phyloP scores from a whole-genome alignment of 805 yeast species.

The Tetrapisispora taiwanensis region DNA sequence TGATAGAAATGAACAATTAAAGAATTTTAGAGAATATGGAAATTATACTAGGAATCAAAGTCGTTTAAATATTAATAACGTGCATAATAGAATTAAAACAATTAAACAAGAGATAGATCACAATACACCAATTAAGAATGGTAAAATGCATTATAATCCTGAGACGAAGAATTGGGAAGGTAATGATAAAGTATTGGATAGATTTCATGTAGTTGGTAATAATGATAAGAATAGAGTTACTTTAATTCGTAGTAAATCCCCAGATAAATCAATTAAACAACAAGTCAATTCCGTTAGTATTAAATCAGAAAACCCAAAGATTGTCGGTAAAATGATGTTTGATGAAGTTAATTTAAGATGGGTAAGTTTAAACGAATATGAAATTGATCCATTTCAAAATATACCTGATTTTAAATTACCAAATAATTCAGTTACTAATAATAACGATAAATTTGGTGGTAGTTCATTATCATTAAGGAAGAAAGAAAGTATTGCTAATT shows the following conservation, averaged over 20 bases:
- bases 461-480: neutral
- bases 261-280: neutral
- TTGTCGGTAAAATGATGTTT: conserved; percentile 27
- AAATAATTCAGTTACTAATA: neutral
- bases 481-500: conserved; percentile 1
- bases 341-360: conserved; percentile 27
- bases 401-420: conserved; percentile 16
- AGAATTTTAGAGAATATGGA: conserved; percentile 15
- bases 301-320: conserved; percentile 8
- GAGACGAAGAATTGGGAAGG: conserved; percentile 26
- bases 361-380: conserved; percentile 18
- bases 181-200: conserved; percentile 18
- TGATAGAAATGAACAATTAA: conserved; percentile 9
- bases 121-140: conserved; percentile 26
- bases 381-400: conserved; percentile 24
- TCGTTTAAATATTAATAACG: neutral
- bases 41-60: neutral
- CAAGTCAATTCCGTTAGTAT: neutral
- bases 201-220: conserved; percentile 17
- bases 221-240: conserved; percentile 16
- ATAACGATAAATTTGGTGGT: conserved; percentile 1
- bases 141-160: conserved; percentile 24
- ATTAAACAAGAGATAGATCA: conserved; percentile 28
- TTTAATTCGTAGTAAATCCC: conserved; percentile 10
- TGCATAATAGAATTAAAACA: conserved; percentile 17